A percentile compares a stretch with the other conserved stretches of the same genome.
Conservation (phyloP, 2,329 filamentous ascomycete species). For the Pyricularia pennisetigena region DNA sequence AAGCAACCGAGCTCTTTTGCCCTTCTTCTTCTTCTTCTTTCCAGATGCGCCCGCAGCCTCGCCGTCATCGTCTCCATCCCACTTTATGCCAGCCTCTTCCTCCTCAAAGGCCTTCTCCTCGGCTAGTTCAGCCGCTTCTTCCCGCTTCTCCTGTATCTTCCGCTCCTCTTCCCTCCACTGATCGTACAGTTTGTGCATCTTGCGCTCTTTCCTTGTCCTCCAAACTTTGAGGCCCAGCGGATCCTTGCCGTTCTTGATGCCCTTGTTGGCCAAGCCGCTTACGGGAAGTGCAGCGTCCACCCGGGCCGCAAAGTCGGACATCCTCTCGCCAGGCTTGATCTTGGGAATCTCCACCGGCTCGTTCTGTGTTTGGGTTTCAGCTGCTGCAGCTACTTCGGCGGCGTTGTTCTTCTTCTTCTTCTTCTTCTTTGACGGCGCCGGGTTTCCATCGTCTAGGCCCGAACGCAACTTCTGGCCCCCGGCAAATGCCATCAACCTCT, state of each 20-base stretch:
- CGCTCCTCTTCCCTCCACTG: conserved; percentile 64
- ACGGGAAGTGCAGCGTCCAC: conserved; percentile 81
- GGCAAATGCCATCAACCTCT: conserved; percentile 70
- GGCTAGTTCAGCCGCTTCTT: conserved; percentile 55
- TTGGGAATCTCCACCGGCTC: conserved; percentile 37
- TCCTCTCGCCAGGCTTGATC: conserved; percentile 73
- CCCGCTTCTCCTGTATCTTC: conserved; percentile 51
- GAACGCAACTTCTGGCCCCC: conserved; percentile 48
- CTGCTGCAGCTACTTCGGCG: conserved; percentile 9
- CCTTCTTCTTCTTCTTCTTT: conserved; percentile 37
- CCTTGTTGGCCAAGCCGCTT: conserved; percentile 55
- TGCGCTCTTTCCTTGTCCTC: conserved; percentile 74
- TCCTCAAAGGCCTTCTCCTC: conserved; percentile 54
- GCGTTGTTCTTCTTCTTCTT: conserved; percentile 21
- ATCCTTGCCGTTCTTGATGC: conserved; percentile 49
- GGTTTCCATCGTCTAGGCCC: conserved; percentile 61
- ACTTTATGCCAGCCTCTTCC: conserved; percentile 38
- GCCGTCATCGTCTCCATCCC: conserved; percentile 25
- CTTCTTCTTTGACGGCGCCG: conserved; percentile 19
- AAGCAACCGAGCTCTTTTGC: conserved; percentile 24
- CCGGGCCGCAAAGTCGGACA: conserved; percentile 71
- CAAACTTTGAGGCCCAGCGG: conserved; percentile 56
- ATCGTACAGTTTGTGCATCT: conserved; percentile 70
- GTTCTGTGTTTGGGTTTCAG: not conserved
- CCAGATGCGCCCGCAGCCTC: conserved; percentile 21